These are phyloP conservation scores for Yamadazyma triangularis DNA, from an alignment of 1,139 yeast species.

Conservation along the genomic window DNA sequence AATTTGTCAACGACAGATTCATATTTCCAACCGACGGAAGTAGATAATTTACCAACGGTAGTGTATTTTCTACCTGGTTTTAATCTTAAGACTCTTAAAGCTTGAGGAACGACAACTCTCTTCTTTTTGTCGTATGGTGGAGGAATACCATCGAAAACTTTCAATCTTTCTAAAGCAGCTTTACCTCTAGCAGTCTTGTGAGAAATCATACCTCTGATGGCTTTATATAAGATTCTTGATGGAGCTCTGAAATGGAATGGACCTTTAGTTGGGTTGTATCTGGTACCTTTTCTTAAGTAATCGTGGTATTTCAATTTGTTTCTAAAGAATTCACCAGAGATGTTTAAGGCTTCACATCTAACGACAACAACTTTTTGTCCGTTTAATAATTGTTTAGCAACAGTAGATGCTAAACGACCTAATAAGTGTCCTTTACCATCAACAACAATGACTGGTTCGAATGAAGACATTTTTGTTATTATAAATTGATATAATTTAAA, in stretches of 20 bases:
- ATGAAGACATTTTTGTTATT: conserved; percentile 61
- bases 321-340: conserved; percentile 99
- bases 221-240: conserved; percentile 99
- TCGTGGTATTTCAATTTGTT: conserved; percentile 99
- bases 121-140: conserved; percentile 99
- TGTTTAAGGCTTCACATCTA: conserved; percentile 97
- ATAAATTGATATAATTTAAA: conserved; percentile 3
- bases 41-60: conserved; percentile 93
- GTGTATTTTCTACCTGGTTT: conserved; percentile 99
- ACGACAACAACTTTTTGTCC: conserved; percentile 98
- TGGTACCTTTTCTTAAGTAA: conserved; percentile 98
- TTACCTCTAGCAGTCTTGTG: conserved; percentile 99
- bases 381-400: conserved; percentile 96
- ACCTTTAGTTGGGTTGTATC: conserved; percentile 98
- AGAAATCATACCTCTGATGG: conserved; percentile 98
- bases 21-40: conserved; percentile 99
- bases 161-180: conserved; percentile 98
- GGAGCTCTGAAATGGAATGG: conserved; percentile 99
- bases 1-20: conserved; percentile 95
- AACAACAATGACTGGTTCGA: conserved; percentile 95
- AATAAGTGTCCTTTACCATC: conserved; percentile 99
- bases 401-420: conserved; percentile 99
- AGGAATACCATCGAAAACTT: conserved; percentile 99
- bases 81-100: conserved; percentile 98
- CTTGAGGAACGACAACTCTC: conserved; percentile 99